Conservation (phyloP, 2,329 filamentous ascomycete genomes). For the Nothopassalora personata region DNA sequence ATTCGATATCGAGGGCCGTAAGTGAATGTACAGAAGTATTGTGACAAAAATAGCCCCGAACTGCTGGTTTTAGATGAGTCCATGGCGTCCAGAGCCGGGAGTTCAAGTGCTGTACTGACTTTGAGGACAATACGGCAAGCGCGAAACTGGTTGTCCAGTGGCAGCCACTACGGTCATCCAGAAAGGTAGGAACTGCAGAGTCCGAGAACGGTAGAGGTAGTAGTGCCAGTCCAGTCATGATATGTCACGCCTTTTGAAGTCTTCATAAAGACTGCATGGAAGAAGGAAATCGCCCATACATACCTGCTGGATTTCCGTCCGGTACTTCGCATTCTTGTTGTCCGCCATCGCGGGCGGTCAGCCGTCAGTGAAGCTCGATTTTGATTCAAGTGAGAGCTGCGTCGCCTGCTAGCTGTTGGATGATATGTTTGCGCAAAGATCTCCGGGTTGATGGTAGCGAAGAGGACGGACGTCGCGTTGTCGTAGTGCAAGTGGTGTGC, state of each 20-base stretch:
- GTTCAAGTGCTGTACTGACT: too few relatives aligned
- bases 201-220: not conserved
- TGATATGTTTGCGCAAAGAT: too few relatives aligned
- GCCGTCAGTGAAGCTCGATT: not conserved
- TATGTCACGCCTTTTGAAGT: not conserved
- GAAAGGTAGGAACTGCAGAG: not conserved
- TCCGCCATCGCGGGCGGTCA: constrained; percentile 57
- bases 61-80: too few relatives aligned
- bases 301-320: constrained; percentile 97
- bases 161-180: not conserved
- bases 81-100: too few relatives aligned
- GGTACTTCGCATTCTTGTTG: constrained; percentile 70
- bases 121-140: not conserved
- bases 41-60: too few relatives aligned
- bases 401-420: too few relatives aligned
- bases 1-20: too few relatives aligned
- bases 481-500: too few relatives aligned
- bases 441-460: too few relatives aligned
- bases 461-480: too few relatives aligned
- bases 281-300: constrained; percentile 32
- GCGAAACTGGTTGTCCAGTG: not conserved
- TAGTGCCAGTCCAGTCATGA: not conserved
- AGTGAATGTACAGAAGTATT: too few relatives aligned
- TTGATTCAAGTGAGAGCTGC: too few relatives aligned
- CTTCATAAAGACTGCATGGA: not conserved